These are phyloP conservation scores for Rhypophila decipiens DNA, from an alignment of 495 filamentous ascomycete species.

Conservation along the genomic window DNA sequence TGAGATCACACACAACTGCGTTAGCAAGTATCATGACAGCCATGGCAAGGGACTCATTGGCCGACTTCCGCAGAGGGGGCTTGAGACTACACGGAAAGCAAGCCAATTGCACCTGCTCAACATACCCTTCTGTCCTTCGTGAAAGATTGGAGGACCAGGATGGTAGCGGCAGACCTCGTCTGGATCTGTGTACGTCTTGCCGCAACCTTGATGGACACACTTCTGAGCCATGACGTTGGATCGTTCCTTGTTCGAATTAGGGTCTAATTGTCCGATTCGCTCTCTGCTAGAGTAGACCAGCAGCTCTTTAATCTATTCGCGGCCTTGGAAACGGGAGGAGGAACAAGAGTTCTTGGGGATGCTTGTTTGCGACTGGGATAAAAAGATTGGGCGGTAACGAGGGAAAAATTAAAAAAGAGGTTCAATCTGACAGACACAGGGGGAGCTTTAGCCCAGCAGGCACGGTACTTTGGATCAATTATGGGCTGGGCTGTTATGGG, in stretches of 20 bases:
- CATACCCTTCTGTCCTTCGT: constrained; percentile 97
- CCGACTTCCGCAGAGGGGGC: no score
- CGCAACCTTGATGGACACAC: constrained; percentile 94
- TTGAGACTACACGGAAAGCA: no score
- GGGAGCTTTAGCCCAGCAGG: not conserved
- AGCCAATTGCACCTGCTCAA: no score
- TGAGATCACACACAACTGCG: not conserved
- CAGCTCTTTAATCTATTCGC: not conserved
- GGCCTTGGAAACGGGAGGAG: not conserved
- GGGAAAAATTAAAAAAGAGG: no score
- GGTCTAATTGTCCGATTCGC: no score
- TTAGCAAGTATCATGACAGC: not conserved
- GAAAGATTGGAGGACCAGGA: constrained; percentile 89
- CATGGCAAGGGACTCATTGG: no score
- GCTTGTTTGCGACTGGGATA: no score
- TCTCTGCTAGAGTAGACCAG: no score
- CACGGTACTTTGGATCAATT: not conserved
- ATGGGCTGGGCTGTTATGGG: not conserved
- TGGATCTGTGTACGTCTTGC: constrained; percentile 75
- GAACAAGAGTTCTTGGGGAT: not conserved
- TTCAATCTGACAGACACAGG: no score
- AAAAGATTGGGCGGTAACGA: no score
- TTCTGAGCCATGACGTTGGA: constrained; percentile 74
- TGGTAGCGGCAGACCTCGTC: constrained; percentile 88
- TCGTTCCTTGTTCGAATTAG: no score